These are phyloP conservation scores for Trichoderma lentiforme DNA, from an alignment of 2,329 filamentous ascomycete genomes.

Conservation along the genomic window DNA sequence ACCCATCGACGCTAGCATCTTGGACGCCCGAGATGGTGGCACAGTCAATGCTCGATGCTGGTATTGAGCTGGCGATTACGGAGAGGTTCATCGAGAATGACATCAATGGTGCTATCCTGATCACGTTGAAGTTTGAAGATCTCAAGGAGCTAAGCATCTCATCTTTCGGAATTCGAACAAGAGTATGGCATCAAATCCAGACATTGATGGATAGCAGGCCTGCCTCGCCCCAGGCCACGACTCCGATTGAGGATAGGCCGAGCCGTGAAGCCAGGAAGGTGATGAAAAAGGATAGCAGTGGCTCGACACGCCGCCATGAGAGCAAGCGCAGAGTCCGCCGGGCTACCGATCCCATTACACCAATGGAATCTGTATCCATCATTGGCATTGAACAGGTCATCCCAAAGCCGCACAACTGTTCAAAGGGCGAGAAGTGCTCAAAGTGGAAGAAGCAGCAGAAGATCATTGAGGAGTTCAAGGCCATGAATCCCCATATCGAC, in stretches of 20 bases:
- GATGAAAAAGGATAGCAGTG: conserved; percentile 36
- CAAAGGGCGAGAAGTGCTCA: conserved; percentile 79
- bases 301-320: conserved; percentile 37
- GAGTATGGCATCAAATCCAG: conserved; percentile 77
- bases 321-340: conserved; percentile 40
- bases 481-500: conserved; percentile 67
- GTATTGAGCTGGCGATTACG: conserved; percentile 72
- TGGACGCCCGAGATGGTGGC: conserved; percentile 78
- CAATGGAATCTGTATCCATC: conserved; percentile 82
- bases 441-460: conserved; percentile 81
- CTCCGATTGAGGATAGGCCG: conserved; percentile 59
- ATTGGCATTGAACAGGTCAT: conserved; percentile 88
- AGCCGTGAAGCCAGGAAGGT: conserved; percentile 50
- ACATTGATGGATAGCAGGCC: conserved; percentile 57
- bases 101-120: conserved; percentile 81
- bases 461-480: conserved; percentile 69
- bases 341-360: conserved; percentile 66
- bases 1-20: conserved; percentile 55
- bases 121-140: conserved; percentile 90
- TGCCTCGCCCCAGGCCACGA: conserved; percentile 51
- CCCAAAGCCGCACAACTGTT: conserved; percentile 78
- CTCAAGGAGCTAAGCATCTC: conserved; percentile 75
- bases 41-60: conserved; percentile 80
- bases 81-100: conserved; percentile 89
- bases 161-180: conserved; percentile 77